Conservation (phyloP, 192 early-diverging fungal genomes). For the Fimicolochytrium jonesii region DNA sequence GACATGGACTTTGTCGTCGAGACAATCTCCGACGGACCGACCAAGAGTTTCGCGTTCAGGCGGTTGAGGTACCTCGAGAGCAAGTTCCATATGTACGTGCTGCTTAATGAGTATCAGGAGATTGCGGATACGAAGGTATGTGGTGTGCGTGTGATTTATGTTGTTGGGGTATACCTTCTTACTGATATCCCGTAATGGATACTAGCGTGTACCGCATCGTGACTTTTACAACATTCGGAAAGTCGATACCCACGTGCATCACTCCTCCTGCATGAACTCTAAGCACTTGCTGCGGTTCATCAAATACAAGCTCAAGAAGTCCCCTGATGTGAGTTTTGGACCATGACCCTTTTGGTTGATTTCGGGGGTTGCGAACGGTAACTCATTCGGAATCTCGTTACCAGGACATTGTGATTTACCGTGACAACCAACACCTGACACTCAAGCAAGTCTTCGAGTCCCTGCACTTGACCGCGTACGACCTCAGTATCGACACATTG, state of each 20-base stretch:
- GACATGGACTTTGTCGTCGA: constrained; percentile 79
- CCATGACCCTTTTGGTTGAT: background rate
- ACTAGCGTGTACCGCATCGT: constrained; percentile 78
- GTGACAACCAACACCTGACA: constrained; percentile 80
- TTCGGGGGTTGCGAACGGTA: background rate
- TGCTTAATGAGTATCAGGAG: constrained; percentile 93
- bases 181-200: too few species aligned
- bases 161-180: background rate
- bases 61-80: constrained; percentile 85
- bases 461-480: constrained; percentile 88
- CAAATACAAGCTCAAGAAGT: constrained; percentile 81
- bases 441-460: constrained; percentile 81
- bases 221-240: constrained; percentile 98
- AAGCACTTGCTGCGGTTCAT: constrained; percentile 94
- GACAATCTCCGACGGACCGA: constrained; percentile 79
- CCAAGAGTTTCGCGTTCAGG: constrained; percentile 88
- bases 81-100: constrained; percentile 88
- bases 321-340: constrained; percentile 52
- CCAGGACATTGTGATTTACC: constrained; percentile 74
- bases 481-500: constrained; percentile 89
- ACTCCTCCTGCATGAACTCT: constrained; percentile 92
- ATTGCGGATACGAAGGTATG: constrained; percentile 79
- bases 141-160: background rate
- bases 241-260: constrained; percentile 95
- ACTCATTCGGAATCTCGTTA: too few species aligned